Evolutionary conservation across 2,329 filamentous ascomycete species (phyloP).

Genomic region (Colletotrichum theobromicola): DNA sequence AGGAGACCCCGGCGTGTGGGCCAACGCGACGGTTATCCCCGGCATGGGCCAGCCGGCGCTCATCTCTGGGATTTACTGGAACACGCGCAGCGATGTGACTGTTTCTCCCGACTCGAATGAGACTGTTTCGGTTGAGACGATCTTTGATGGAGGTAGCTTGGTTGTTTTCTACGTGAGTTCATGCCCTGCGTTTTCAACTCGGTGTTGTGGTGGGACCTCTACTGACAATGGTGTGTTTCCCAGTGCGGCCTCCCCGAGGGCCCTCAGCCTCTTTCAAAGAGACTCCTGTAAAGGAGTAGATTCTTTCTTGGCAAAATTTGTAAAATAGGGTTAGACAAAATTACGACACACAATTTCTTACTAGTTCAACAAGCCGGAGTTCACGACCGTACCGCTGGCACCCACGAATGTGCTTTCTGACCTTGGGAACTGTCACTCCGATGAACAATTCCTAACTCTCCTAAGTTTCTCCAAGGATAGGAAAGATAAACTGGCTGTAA

Average conservation of each 20-base stretch:
- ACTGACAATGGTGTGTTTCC: background rate
- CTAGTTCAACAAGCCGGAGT: rapidly evolving
- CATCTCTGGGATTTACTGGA: background rate
- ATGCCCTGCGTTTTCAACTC: rapidly evolving
- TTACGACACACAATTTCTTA: background rate
- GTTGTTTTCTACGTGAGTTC: background rate
- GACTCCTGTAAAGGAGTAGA: background rate
- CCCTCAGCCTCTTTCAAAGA: background rate
- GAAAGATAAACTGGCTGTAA: too few relatives aligned
- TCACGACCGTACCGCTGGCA: too few relatives aligned
- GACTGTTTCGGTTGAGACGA: background rate
- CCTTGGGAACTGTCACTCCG: too few relatives aligned
- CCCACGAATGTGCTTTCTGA: too few relatives aligned
- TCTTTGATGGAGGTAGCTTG: background rate
- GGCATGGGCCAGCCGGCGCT: background rate
- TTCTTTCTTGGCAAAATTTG: rapidly evolving
- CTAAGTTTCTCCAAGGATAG: too few relatives aligned
- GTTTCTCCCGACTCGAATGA: background rate
- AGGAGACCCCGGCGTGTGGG: background rate
- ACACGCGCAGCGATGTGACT: background rate
- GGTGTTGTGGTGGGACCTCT: rapidly evolving
- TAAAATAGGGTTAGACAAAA: background rate
- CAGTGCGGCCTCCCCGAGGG: background rate
- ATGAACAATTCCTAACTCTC: too few relatives aligned
- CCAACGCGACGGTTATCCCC: background rate